Conservation (phyloP, 2,329 filamentous ascomycete genomes). For the Claviceps sp. region DNA sequence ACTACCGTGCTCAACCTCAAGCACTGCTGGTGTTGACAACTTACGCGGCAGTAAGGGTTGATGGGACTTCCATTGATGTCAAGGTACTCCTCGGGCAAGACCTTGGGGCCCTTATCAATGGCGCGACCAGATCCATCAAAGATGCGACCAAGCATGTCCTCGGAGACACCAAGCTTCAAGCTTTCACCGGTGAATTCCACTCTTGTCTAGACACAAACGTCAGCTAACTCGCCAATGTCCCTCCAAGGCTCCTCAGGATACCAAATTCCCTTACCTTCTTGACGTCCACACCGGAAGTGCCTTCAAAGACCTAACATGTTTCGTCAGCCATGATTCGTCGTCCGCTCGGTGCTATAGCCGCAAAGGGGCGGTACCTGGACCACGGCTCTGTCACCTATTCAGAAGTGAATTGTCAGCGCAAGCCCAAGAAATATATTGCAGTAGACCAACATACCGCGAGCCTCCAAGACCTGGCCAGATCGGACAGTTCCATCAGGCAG, state of each 20-base stretch:
- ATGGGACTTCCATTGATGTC: conserved; percentile 99
- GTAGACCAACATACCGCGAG: conserved; percentile 56
- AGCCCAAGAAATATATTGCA: neutral
- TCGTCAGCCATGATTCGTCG: conserved; percentile 12
- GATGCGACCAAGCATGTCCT: conserved; percentile 98
- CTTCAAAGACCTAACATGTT: conserved; percentile 72
- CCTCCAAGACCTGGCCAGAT: conserved; percentile 92
- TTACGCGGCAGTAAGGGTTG: conserved; percentile 91
- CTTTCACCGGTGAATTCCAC: conserved; percentile 96
- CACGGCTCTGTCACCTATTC: conserved; percentile 73
- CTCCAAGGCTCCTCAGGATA: neutral
- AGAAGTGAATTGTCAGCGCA: conserved; percentile 2
- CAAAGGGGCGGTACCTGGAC: conserved; percentile 58
- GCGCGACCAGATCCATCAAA: conserved; percentile 96
- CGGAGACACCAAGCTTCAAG: conserved; percentile 95
- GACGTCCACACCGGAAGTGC: conserved; percentile 92
- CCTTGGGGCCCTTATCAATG: conserved; percentile 98
- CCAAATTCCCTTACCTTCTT: conserved; percentile 62
- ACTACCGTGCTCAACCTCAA: neutral
- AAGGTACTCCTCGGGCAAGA: conserved; percentile 92
- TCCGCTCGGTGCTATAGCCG: conserved; percentile 1
- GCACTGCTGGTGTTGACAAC: neutral
- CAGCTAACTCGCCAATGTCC: conserved; percentile 9
- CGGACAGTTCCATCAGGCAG: conserved; percentile 89
- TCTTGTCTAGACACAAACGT: conserved; percentile 52